Percentiles rank a stretch among this genome's conserved stretches.
Evolutionary conservation across 352 stramenopile genomes (phyloP).

Genomic region (Phytophthora pini): DNA sequence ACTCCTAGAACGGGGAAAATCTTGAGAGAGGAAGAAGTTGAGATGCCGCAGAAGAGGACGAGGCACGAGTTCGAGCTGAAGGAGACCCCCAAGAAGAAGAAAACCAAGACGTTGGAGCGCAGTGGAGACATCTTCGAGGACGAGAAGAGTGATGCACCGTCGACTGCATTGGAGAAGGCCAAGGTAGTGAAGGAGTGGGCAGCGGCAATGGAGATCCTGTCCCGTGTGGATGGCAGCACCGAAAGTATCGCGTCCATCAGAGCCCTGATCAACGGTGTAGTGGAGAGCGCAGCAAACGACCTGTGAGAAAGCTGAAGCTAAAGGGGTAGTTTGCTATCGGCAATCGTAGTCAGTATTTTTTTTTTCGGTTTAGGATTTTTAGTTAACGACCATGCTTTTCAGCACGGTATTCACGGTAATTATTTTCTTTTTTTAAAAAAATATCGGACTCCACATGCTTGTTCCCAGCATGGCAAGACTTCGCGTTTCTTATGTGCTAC

Average conservation of each 20-base stretch:
- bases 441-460: no score
- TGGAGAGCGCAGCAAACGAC: constrained; percentile 24
- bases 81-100: constrained; percentile 19
- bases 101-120: constrained; percentile 13
- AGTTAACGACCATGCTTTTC: not conserved
- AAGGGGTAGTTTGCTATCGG: not conserved
- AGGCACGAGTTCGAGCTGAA: constrained; percentile 2
- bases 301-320: constrained; percentile 9
- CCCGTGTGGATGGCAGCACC: constrained; percentile 33
- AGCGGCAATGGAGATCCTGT: constrained; percentile 34
- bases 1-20: not conserved
- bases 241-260: constrained; percentile 32
- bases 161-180: constrained; percentile 30
- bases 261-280: constrained; percentile 27
- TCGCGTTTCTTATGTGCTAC: no score
- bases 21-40: not conserved
- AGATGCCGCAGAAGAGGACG: not conserved
- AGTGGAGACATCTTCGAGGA: constrained; percentile 1
- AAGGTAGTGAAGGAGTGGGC: constrained; percentile 41
- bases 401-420: not conserved
- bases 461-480: no score
- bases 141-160: not conserved
- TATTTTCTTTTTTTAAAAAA: no score
- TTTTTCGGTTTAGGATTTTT: constrained; percentile 1
- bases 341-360: not conserved